Evolutionary conservation across 192 early-diverging fungal species (phyloP).

Genomic region (Dissophora globulifera): DNA sequence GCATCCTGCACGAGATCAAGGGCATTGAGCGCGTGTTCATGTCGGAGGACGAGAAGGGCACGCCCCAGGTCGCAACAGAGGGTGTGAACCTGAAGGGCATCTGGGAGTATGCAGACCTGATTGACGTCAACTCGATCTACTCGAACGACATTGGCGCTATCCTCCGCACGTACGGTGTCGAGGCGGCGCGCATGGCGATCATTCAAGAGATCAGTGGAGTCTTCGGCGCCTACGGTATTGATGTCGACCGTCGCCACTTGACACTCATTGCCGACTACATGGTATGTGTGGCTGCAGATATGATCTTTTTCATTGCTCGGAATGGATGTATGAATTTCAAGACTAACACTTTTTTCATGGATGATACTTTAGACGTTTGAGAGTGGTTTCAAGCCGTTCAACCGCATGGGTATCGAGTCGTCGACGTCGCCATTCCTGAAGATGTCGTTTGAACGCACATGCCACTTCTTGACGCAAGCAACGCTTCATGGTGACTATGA

Average conservation of each 20-base stretch:
- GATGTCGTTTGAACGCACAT: slow-evolving; percentile 99
- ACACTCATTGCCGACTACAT: slow-evolving; percentile 98
- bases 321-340: too few species aligned
- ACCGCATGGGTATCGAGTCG: slow-evolving; percentile 92
- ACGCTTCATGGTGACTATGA: slow-evolving; percentile 92
- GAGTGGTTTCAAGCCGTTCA: slow-evolving; percentile 98
- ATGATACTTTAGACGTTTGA: slow-evolving; percentile 86
- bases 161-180: slow-evolving; percentile 94
- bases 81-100: slow-evolving; percentile 93
- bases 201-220: slow-evolving; percentile 93
- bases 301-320: too few species aligned
- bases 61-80: slow-evolving; percentile 77
- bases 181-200: slow-evolving; percentile 93
- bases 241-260: slow-evolving; percentile 94
- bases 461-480: slow-evolving; percentile 92
- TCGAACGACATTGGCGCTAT: slow-evolving; percentile 98
- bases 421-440: slow-evolving; percentile 95
- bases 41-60: slow-evolving; percentile 70
- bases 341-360: too few species aligned
- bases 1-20: slow-evolving; percentile 87
- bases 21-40: slow-evolving; percentile 85
- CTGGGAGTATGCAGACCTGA: slow-evolving; percentile 80
- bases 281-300: too few species aligned
- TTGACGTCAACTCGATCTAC: slow-evolving; percentile 89
- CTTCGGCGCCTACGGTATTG: slow-evolving; percentile 94